phyloP scores from a whole-genome alignment of 352 stramenopile species.

The Phytophthora podocarpi region DNA sequence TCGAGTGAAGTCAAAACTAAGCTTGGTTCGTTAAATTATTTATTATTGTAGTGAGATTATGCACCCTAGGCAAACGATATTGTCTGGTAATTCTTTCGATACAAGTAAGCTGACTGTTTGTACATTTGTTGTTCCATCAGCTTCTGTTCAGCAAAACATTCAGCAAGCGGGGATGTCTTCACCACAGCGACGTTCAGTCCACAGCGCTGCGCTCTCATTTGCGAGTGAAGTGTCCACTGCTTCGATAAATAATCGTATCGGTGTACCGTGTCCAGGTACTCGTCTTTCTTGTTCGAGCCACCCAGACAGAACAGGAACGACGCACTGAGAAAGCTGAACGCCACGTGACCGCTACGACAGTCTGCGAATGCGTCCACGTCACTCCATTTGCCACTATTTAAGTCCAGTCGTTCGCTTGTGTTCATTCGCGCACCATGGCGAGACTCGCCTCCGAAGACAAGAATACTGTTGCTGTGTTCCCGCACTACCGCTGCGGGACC shows the following conservation, averaged over 20 bases:
- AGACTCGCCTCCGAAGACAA: conserved; percentile 74
- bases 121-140: conserved; percentile 13
- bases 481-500: conserved; percentile 58
- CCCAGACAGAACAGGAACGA: conserved; percentile 76
- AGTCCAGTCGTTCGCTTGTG: conserved; percentile 58
- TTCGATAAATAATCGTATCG: conserved; percentile 70
- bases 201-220: conserved; percentile 65
- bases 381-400: conserved; percentile 48
- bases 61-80: conserved; percentile 4
- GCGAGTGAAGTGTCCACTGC: conserved; percentile 63
- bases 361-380: conserved; percentile 64
- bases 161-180: conserved; percentile 37
- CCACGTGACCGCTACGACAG: conserved; percentile 68
- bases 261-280: conserved; percentile 72
- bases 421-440: conserved; percentile 69
- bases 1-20: no score
- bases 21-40: background rate
- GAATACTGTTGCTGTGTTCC: conserved; percentile 51
- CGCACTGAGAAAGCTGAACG: conserved; percentile 59
- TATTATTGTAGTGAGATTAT: conserved; percentile 9
- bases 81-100: background rate
- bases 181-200: conserved; percentile 67
- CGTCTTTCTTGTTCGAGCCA: conserved; percentile 81
- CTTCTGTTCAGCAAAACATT: conserved; percentile 48
- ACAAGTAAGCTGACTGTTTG: conserved; percentile 5